These are phyloP conservation scores for Phytophthora pisi DNA, from an alignment of 352 stramenopile species.

Conservation along the genomic window DNA sequence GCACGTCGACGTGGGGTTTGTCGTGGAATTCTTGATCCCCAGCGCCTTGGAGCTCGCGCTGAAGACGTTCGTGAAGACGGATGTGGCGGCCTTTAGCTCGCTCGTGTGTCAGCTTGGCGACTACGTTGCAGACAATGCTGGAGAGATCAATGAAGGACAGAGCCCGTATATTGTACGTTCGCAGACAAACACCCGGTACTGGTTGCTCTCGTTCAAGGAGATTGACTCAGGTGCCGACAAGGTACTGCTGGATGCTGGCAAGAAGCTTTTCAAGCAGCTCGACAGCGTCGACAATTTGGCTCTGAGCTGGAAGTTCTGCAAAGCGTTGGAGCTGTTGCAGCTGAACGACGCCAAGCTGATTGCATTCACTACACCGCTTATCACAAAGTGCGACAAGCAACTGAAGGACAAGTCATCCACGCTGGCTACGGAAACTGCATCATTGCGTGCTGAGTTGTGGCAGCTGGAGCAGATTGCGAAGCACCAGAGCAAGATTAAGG, in stretches of 20 bases:
- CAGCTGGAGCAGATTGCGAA: constrained; percentile 66
- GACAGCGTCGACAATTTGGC: constrained; percentile 34
- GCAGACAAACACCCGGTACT: constrained; percentile 28
- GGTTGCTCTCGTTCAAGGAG: constrained; percentile 32
- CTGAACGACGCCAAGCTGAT: constrained; percentile 47
- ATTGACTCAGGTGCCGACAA: constrained; percentile 32
- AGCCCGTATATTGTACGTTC: constrained; percentile 54
- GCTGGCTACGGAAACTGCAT: constrained; percentile 17
- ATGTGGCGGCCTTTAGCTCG: constrained; percentile 53
- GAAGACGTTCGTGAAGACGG: constrained; percentile 42
- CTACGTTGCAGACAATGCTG: constrained; percentile 53
- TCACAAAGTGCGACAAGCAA: constrained; percentile 43
- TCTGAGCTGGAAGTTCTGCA: constrained; percentile 78
- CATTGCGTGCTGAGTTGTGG: constrained; percentile 70
- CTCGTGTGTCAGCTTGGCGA: constrained; percentile 59
- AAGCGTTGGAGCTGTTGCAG: constrained; percentile 57
- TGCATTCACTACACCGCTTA: constrained; percentile 47
- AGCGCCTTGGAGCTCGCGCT: constrained; percentile 61
- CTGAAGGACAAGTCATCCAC: constrained; percentile 11
- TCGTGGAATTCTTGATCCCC: constrained; percentile 62
- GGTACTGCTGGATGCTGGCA: constrained; percentile 39
- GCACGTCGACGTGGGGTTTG: constrained; percentile 57
- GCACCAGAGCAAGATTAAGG: constrained; percentile 31
- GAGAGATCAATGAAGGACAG: constrained; percentile 50
- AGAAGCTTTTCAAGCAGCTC: constrained; percentile 30